These are phyloP conservation scores for Apiotrichum mycotoxinovorans DNA, from an alignment of 1,284 basidiomycete species.

Conservation along the genomic window DNA sequence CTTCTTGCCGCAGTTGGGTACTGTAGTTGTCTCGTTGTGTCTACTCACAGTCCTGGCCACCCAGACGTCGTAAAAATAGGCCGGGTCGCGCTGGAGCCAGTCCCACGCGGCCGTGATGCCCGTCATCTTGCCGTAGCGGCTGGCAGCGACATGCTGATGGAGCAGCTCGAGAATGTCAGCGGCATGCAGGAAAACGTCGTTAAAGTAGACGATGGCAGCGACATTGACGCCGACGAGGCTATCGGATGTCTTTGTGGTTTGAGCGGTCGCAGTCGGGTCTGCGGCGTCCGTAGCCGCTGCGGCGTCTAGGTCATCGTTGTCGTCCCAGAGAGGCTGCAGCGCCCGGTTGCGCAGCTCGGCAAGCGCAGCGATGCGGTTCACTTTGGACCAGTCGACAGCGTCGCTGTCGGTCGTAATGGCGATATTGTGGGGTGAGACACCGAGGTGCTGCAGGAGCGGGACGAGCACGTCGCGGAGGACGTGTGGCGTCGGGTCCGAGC, in stretches of 20 bases:
- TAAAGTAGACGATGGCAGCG: constrained; percentile 46
- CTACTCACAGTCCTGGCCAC: constrained; percentile 45
- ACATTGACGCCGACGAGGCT: constrained; percentile 21
- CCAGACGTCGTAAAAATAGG: constrained; percentile 50
- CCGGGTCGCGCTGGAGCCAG: constrained; percentile 45
- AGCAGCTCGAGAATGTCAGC: constrained; percentile 45
- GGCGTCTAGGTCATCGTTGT: too few relatives aligned
- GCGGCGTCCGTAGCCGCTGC: too few relatives aligned
- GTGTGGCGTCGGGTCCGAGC: constrained; percentile 41
- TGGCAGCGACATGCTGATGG: constrained; percentile 39
- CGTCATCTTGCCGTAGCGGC: constrained; percentile 20
- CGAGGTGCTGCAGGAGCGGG: constrained; percentile 35
- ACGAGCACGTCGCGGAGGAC: constrained; percentile 37
- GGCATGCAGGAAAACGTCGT: constrained; percentile 48
- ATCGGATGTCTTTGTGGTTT: too few relatives aligned
- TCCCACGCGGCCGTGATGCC: constrained; percentile 49
- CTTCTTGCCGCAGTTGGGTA: too few relatives aligned
- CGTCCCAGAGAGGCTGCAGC: constrained; percentile 42
- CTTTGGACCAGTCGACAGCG: constrained; percentile 36
- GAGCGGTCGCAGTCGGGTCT: too few relatives aligned
- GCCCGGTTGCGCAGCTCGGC: constrained; percentile 47
- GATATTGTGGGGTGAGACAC: constrained; percentile 32
- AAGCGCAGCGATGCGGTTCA: constrained; percentile 47
- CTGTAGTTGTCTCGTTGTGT: too few relatives aligned
- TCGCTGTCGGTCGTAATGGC: constrained; percentile 35